Evolutionary conservation across 2,329 filamentous ascomycete genomes (phyloP).

Genomic region (Hypoxylon sp.): DNA sequence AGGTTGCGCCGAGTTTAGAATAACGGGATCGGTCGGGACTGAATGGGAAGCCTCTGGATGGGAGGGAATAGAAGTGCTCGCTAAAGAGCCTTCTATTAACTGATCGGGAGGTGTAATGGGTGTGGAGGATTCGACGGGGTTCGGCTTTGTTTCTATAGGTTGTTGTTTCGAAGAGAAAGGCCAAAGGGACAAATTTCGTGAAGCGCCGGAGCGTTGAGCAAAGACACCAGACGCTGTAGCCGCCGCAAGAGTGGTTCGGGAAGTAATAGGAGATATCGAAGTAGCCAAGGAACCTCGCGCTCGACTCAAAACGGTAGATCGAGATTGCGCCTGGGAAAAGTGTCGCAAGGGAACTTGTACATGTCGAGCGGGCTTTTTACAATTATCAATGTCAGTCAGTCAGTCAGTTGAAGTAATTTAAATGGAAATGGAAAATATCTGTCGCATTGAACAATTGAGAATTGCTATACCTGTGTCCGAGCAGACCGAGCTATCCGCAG

Average conservation of each 20-base stretch:
- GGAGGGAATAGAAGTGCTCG: conserved; percentile 2
- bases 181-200: conserved; percentile 46
- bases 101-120: conserved; percentile 7
- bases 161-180: conserved; percentile 43
- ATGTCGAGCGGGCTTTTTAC: conserved; percentile 37
- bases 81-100: neutral
- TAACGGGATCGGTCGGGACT: conserved; percentile 9
- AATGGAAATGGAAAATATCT: conserved; percentile 17
- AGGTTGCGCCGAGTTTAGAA: conserved; percentile 39
- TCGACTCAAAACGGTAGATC: conserved; percentile 34
- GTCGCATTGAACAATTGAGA: conserved; percentile 1
- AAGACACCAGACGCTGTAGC: conserved; percentile 39
- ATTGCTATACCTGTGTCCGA: conserved; percentile 45
- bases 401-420: neutral
- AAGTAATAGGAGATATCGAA: conserved; percentile 26
- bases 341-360: conserved; percentile 30
- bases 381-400: no score
- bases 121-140: conserved; percentile 23
- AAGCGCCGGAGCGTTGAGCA: conserved; percentile 43
- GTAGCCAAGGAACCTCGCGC: conserved; percentile 24
- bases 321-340: conserved; percentile 38
- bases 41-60: conserved; percentile 20
- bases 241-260: conserved; percentile 18
- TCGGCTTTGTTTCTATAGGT: conserved; percentile 30
- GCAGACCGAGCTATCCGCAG: conserved; percentile 45